phyloP scores from a whole-genome alignment of 441 rosid genomes.

The Brassica balearica region DNA sequence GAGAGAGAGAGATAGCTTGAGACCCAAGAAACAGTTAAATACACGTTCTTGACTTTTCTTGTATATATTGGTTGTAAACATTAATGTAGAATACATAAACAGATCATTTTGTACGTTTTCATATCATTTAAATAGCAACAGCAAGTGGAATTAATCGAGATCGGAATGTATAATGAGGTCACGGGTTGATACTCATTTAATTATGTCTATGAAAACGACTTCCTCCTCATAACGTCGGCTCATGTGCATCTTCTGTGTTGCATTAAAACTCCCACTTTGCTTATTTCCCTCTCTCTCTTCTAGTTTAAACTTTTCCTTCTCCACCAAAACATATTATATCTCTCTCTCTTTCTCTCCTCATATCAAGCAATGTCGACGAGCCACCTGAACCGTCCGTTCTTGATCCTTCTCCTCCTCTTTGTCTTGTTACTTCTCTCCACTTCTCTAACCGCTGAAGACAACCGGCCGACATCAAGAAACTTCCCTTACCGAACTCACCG shows the following conservation, averaged over 20 bases:
- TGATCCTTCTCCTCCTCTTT: background rate
- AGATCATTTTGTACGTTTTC: background rate
- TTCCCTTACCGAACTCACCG: slow-evolving; percentile 36
- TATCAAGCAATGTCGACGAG: slow-evolving; percentile 18
- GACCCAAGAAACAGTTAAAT: slow-evolving; percentile 23
- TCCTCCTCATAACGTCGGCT: slow-evolving; percentile 38
- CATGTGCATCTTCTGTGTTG: slow-evolving; percentile 67
- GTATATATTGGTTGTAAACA: background rate
- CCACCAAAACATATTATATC: slow-evolving; percentile 14
- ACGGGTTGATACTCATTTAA: slow-evolving; percentile 34
- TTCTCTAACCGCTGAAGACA: slow-evolving; percentile 13
- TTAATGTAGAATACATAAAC: slow-evolving; percentile 2
- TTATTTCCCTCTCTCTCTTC: slow-evolving; percentile 33
- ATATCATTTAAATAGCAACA: background rate
- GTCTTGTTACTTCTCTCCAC: slow-evolving; percentile 10
- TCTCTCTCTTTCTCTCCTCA: background rate
- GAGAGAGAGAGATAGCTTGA: slow-evolving; percentile 16
- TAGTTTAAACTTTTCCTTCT: slow-evolving; percentile 27
- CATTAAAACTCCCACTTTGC: slow-evolving; percentile 48
- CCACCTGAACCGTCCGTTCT: slow-evolving; percentile 25
- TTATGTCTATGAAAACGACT: slow-evolving; percentile 32
- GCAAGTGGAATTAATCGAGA: slow-evolving; percentile 23
- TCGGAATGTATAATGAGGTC: slow-evolving; percentile 24
- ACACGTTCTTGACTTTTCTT: slow-evolving; percentile 1
- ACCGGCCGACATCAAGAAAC: slow-evolving; percentile 17